These are phyloP conservation scores for Coemansia sp. DNA, from an alignment of 192 early-diverging fungal genomes.

Conservation along the genomic window DNA sequence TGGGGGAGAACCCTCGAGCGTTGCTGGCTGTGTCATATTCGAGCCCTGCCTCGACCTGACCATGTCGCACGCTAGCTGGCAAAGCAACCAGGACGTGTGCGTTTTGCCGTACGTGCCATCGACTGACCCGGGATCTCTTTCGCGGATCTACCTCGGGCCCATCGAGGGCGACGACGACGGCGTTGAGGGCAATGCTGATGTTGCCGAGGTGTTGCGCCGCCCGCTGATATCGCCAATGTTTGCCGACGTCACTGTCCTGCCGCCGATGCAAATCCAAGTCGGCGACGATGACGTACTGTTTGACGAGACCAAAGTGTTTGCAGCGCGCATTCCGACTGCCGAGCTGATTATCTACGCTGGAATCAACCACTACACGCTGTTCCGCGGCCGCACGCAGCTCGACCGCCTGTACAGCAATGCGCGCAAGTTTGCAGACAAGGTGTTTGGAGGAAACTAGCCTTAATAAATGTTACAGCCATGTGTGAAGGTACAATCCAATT, in stretches of 20 bases:
- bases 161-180: too few species aligned
- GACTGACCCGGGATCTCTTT: not conserved
- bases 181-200: not conserved
- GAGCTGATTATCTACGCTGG: constrained; percentile 20
- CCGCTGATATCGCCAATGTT: constrained; percentile 24
- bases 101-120: not conserved
- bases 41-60: constrained; percentile 30
- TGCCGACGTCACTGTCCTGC: not conserved
- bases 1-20: not conserved
- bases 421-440: constrained; percentile 8
- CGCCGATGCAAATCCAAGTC: constrained; percentile 23
- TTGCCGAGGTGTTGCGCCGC: constrained; percentile 13
- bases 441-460: too few species aligned
- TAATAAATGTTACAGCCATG: too few species aligned
- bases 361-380: constrained; percentile 28
- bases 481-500: too few species aligned
- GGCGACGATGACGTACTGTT: constrained; percentile 23
- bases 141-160: constrained; percentile 26
- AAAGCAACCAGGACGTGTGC: constrained; percentile 18
- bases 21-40: constrained; percentile 8
- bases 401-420: constrained; percentile 16
- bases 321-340: not conserved
- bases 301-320: constrained; percentile 18
- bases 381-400: constrained; percentile 27
- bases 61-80: constrained; percentile 18